Evolutionary conservation across 164 flowering plant genomes (phyloP), one percentile per base, ranked within the genome.

Genomic region (Stephania cephalantha): DNA sequence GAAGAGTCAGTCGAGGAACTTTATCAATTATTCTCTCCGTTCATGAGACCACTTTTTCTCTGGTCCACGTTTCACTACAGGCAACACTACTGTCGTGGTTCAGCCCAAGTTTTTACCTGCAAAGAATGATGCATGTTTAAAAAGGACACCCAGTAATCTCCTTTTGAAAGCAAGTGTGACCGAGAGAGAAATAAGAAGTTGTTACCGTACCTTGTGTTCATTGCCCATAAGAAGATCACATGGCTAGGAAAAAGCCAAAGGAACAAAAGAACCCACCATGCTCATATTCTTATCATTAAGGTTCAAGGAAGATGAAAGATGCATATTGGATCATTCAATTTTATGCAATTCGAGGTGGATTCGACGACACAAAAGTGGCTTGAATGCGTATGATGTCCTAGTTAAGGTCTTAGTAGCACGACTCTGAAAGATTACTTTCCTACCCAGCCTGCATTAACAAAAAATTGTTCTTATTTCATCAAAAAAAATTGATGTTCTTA

Each of bases 1-100:
- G 95, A 92, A 77, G 87, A 87, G 77, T 76, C 84, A 9, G 88
- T 68, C 42, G 87, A 87, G 48, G 87, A 86, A 74, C 79, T 78
- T 25, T n/a, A n/a, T n/a, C n/a, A n/a, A n/a, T 61, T 53, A 13
- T 52, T 35, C 42, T 58, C 66, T 61, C 66, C 66, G 66, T 61
- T 17, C 66, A 7, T 61, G 66, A 61, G 65, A 15, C 25, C 66
- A 61, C 66, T 61, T 61, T 61, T 18, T 4, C 66, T 61, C 66
- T 61, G 66, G 66, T n/a, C 66, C 66, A 61, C 66, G 25, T 18
- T 61, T 20, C 66, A 61, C 66, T 20, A 61, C 25, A 61, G 66
- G 8, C 66, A 20, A 18, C 20, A 5, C 64, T 58, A 5, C 64
- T 58, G 66, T 61, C 66, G 66, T 61, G 66, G 66, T 61, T 61